These are phyloP conservation scores for Acer yangbiense DNA, from an alignment of 345 rosid genomes.

Conservation along the genomic window DNA sequence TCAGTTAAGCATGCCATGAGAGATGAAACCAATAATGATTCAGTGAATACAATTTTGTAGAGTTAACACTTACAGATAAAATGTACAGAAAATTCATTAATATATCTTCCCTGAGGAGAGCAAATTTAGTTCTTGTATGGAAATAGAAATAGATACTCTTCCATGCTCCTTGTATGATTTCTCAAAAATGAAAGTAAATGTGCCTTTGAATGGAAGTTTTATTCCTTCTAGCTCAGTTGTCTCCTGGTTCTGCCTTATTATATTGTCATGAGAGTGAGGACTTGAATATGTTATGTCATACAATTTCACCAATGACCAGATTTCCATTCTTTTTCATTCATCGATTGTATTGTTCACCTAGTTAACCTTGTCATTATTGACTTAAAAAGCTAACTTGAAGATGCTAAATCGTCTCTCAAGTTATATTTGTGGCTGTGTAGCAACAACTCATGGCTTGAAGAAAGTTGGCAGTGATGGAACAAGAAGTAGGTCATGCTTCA, in stretches of 20 bases:
- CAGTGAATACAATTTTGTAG: neutral
- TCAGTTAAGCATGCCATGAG: constrained; percentile 21
- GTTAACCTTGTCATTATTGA: neutral
- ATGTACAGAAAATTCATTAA: neutral
- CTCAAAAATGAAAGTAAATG: neutral
- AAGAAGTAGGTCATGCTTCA: neutral
- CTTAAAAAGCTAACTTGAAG: neutral
- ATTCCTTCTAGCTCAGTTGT: neutral
- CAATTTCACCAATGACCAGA: too few relatives aligned
- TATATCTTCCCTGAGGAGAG: neutral
- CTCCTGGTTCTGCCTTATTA: too few relatives aligned
- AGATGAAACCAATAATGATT: too few relatives aligned
- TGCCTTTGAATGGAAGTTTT: neutral
- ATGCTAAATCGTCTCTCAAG: neutral
- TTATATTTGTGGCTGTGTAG: too few relatives aligned
- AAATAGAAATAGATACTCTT: neutral
- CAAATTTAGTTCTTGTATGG: neutral
- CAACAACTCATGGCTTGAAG: neutral
- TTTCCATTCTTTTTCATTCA: neutral
- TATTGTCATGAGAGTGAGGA: too few relatives aligned
- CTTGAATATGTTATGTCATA: neutral
- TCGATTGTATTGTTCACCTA: neutral
- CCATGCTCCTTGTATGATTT: neutral
- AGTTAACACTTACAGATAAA: neutral
- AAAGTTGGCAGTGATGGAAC: neutral